Conservation (phyloP, 306 rosid genomes). For the Vigna nakashimae region DNA sequence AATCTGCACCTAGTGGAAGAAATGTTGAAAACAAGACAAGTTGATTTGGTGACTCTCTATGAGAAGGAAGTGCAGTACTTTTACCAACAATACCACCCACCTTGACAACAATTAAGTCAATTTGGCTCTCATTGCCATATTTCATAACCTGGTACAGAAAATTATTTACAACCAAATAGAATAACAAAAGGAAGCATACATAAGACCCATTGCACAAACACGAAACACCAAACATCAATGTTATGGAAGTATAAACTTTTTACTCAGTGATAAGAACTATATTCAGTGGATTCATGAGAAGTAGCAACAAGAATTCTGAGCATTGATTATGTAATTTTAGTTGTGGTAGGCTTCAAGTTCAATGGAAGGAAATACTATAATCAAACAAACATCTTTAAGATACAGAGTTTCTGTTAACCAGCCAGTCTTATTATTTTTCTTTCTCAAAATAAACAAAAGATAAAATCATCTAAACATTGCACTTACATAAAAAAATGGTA, state of each 20-base stretch:
- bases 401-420: conserved; percentile 5
- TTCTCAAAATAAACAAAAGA: conserved; percentile 18
- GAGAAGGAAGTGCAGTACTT: too few relatives aligned
- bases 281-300: conserved; percentile 7
- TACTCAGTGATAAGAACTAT: background rate
- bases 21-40: too few relatives aligned
- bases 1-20: too few relatives aligned
- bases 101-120: conserved; percentile 75
- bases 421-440: conserved; percentile 5
- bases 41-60: too few relatives aligned
- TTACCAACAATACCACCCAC: conserved; percentile 79
- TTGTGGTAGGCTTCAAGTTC: conserved; percentile 1
- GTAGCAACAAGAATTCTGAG: conserved; percentile 15
- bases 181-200: conserved; percentile 33
- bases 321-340: background rate
- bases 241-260: conserved; percentile 7
- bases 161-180: conserved; percentile 16
- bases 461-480: conserved; percentile 25
- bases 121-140: conserved; percentile 90
- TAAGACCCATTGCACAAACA: conserved; percentile 18
- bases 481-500: background rate
- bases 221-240: conserved; percentile 8
- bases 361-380: conserved; percentile 13
- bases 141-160: conserved; percentile 74
- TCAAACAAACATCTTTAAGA: conserved; percentile 30